phyloP scores from a whole-genome alignment of 148 eudicot genomes.

The Suaeda aralocaspica region DNA sequence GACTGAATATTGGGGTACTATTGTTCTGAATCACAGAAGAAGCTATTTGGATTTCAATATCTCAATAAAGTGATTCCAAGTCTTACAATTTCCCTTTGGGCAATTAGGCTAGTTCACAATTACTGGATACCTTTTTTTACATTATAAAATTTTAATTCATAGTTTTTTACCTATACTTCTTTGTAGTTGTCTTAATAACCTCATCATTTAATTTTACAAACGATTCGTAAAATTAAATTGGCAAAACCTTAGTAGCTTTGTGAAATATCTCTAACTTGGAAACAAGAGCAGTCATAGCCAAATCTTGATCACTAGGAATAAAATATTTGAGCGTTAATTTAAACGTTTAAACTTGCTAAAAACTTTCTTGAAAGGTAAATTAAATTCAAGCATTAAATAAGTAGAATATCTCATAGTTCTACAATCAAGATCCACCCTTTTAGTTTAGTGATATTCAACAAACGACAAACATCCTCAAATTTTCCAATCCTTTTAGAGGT shows the following conservation, averaged over 20 bases:
- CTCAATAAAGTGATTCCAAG: too few species aligned
- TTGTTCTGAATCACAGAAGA: too few species aligned
- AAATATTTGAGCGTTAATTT: background rate
- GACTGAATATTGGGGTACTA: too few species aligned
- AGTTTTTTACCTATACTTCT: background rate
- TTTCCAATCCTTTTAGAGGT: slow-evolving; percentile 13
- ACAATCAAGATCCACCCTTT: background rate
- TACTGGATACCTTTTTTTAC: too few species aligned
- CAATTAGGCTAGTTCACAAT: too few species aligned
- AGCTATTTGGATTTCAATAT: too few species aligned
- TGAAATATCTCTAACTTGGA: background rate
- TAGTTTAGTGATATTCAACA: background rate
- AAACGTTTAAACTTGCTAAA: background rate
- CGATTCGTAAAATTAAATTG: background rate
- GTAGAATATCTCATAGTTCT: background rate
- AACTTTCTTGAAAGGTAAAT: background rate
- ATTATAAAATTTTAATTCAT: too few species aligned
- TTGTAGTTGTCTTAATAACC: background rate
- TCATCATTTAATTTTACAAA: slow-evolving; percentile 2
- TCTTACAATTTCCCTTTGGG: too few species aligned
- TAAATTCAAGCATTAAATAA: too few species aligned
- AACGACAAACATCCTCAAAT: slow-evolving; percentile 6
- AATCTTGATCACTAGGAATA: background rate
- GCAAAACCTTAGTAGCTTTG: background rate
- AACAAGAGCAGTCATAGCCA: background rate